phyloP scores from a whole-genome alignment of 192 early-diverging fungal genomes.

The Funneliformis geosporum region DNA sequence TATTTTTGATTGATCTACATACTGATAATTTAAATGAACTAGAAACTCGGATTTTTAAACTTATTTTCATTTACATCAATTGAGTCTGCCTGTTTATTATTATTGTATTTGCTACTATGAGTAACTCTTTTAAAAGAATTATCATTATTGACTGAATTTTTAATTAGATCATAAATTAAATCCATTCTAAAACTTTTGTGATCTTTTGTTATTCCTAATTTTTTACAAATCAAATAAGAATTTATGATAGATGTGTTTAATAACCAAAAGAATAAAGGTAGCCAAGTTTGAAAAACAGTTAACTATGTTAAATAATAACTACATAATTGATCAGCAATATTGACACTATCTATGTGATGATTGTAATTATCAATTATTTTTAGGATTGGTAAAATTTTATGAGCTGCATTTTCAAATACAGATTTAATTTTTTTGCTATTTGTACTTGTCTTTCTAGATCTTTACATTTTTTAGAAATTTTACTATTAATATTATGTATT shows the following conservation, averaged over 20 bases:
- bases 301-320: background rate
- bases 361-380: constrained; percentile 37
- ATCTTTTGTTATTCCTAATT: background rate
- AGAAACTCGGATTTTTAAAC: background rate
- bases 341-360: constrained; percentile 29
- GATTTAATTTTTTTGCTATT: constrained; percentile 24
- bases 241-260: background rate
- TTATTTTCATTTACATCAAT: background rate
- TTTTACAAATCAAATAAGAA: background rate
- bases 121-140: background rate
- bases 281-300: background rate
- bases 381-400: constrained; percentile 29
- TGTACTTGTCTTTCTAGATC: constrained; percentile 21
- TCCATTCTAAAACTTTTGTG: background rate
- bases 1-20: background rate
- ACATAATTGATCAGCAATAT: background rate
- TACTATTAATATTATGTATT: constrained; percentile 21
- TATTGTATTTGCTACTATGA: background rate
- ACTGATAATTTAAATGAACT: background rate
- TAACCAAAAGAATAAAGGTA: background rate
- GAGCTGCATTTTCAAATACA: constrained; percentile 17
- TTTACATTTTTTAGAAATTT: background rate
- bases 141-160: background rate
- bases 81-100: too few relatives aligned
- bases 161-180: background rate